Percentiles rank a stretch among this genome's conserved stretches.
phyloP scores from a whole-genome alignment of 129 eudicot species.

The Helichrysum umbraculigerum region DNA sequence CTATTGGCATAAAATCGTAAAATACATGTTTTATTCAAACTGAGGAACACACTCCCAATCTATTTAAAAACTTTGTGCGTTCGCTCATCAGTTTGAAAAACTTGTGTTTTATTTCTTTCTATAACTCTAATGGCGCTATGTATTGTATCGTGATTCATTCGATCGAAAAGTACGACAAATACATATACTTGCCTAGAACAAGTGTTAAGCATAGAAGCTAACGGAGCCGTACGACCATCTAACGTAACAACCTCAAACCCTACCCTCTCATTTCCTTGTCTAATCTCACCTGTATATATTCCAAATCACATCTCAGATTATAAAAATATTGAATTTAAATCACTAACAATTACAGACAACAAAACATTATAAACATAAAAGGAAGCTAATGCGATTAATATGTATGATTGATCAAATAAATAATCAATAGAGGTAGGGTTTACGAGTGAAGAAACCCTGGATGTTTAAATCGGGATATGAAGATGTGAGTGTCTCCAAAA shows the following conservation, averaged over 20 bases:
- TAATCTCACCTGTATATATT: constrained; percentile 56
- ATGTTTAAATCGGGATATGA: constrained; percentile 66
- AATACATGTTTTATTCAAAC: background rate
- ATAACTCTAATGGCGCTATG: no score
- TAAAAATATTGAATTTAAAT: background rate
- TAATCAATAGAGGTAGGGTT: background rate
- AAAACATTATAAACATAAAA: no score
- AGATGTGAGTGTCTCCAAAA: constrained; percentile 56
- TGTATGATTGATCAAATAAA: background rate
- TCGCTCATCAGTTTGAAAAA: no score
- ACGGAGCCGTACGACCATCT: constrained; percentile 60
- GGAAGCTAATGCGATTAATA: no score
- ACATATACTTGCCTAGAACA: constrained; percentile 37
- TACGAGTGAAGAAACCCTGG: constrained; percentile 91
- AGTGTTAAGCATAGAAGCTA: constrained; percentile 51
- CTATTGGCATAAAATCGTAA: no score
- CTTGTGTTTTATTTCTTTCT: no score
- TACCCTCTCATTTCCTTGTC: constrained; percentile 73
- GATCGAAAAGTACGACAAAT: no score
- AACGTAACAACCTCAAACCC: constrained; percentile 92
- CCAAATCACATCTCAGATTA: constrained; percentile 11
- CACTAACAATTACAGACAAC: background rate
- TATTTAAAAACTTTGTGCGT: no score
- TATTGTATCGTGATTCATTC: no score
- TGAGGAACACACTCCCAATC: no score